Base-by-base conservation (phyloP, 1,284 basidiomycete genomes). In the Cryptococcus depauperatus region DNA sequence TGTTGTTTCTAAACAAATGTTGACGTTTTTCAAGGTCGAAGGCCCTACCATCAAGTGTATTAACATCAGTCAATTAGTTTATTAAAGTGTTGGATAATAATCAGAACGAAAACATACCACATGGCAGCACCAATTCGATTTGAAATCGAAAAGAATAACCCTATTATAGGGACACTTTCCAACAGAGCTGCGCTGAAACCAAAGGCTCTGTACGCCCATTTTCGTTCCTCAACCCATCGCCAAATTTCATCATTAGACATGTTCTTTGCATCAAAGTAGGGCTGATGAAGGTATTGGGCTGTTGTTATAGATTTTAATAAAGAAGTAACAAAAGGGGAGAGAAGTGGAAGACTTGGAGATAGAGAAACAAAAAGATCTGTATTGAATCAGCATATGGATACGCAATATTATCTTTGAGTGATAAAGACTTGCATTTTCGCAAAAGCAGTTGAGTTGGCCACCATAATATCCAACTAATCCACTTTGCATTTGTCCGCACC, bases 121-220 rank as follows among this genome's bases (percentile, higher is more conserved):
- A 92, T 91, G 1, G 85, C 86, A 1, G 85, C 85, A 2, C 88
- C 88, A 23, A 91, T 78, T 10, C 85, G 76, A 63, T 91, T 91
- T 0, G 86, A 88, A 25, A 92, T 74, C 0, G 81, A 83, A 62
- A 91, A 87, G 7, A 83, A 68, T 3, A 90, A 70, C 0, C 87
- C 88, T 14, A 87, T 59, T 47, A 91, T 76, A 0, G 88, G 88
- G 0, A 89, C 66, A 4, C 77, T 76, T 69, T 91, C 88, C 0
- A 89, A 72, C 5, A 91, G 66, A 0, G 84, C 79, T 0, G 87
- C 85, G 0, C 76, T 66, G 58, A 91, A 89, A 1, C 88, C 88
- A 56, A 91, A 91, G 0, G 76, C 84, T 62, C 84, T 74, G 61
- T 91, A 90, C 47, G 85, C 82, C 83, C 85, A 87, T 63, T 85